Base-by-base conservation (phyloP, 352 stramenopile genomes). In the Pythium rhizo-oryzae region DNA sequence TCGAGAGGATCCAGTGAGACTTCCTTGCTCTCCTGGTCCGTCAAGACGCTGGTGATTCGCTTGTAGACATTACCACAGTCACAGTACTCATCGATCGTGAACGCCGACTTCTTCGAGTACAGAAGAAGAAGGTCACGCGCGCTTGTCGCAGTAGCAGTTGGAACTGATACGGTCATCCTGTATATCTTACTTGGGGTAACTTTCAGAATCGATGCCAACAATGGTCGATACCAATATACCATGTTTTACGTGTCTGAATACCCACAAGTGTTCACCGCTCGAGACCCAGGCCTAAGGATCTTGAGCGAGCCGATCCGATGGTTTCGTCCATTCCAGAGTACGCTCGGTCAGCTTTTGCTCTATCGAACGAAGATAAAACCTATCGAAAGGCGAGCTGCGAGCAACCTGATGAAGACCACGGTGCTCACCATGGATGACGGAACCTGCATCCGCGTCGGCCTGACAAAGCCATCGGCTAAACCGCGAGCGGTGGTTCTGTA, bases 311-410 rank as follows among this genome's bases (percentile, higher is more conserved):
- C 50, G 9, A 35, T 57, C 50, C 23, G 21, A 41, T 57, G 50
- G 50, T 57, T 57, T 24, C 8, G 19, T 37, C 50, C 50, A 23
- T 57, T 41, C 24, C 24, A 41, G 18, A 57, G 8, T 11, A 33
- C 18, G 8, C 50, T 57, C 7, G 50, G 50, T 37, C 50, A 57
- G 25, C 12, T 57, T 6, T 39, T 57, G 18, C 24, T 57, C 6
- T 57, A 57, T 57, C 50, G 50, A 30, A 8, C 37, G 18, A 30
- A 35, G 24, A 57, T 57, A 18, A 30, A 57, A 37, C 50, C 50
- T 11, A 57, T 37, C 13, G 50, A 57, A 19, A 13, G 15, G 37
- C 18, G 24, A n/a, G 50, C 50, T 37, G 18, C n/a, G 9, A 52
- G n/a, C 8, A 52, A 52, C 9, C n/a, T n/a, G n/a, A n/a, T n/a